Percentiles rank a stretch among this genome's conserved stretches.
These are phyloP conservation scores for Aspergillus sclerotioniger DNA, from an alignment of 495 filamentous ascomycete genomes.

Conservation along the genomic window DNA sequence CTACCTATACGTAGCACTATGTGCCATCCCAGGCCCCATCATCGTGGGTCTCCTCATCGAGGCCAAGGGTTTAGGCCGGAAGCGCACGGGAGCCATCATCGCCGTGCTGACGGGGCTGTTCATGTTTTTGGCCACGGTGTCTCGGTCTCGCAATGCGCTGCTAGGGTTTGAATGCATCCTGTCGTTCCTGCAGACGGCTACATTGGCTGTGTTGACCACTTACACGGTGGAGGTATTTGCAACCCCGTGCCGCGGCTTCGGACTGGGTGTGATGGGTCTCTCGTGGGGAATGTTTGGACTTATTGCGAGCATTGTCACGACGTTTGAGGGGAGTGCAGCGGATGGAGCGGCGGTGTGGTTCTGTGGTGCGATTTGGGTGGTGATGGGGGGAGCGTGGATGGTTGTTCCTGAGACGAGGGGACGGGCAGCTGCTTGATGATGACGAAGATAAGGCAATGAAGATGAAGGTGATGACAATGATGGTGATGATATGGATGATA, in stretches of 20 bases:
- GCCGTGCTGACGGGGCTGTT: slow-evolving; percentile 52
- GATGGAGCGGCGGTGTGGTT: slow-evolving; percentile 22
- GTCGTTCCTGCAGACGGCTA: slow-evolving; percentile 55
- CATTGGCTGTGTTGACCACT: slow-evolving; percentile 54
- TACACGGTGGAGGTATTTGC: slow-evolving; percentile 60
- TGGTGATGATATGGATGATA: neutral
- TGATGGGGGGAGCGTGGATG: slow-evolving; percentile 15
- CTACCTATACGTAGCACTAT: slow-evolving; percentile 28
- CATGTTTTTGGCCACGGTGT: slow-evolving; percentile 50
- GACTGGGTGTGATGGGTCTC: slow-evolving; percentile 51
- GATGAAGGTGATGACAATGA: too few relatives aligned
- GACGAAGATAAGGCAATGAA: too few relatives aligned
- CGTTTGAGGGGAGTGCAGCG: slow-evolving; percentile 12
- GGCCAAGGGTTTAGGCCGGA: slow-evolving; percentile 50
- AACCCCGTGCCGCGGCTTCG: slow-evolving; percentile 53
- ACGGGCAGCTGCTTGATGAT: slow-evolving; percentile 16
- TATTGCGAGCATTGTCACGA: slow-evolving; percentile 17
- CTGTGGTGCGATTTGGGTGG: slow-evolving; percentile 23
- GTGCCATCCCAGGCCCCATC: slow-evolving; percentile 53
- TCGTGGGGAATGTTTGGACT: slow-evolving; percentile 27
- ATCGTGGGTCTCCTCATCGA: slow-evolving; percentile 49
- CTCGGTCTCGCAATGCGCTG: slow-evolving; percentile 40
- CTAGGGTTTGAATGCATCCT: slow-evolving; percentile 47
- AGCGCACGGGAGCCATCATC: slow-evolving; percentile 50
- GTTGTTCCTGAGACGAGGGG: slow-evolving; percentile 18